Base-by-base conservation (phyloP, 495 filamentous ascomycete species). In the Bacidia rubella region DNA sequence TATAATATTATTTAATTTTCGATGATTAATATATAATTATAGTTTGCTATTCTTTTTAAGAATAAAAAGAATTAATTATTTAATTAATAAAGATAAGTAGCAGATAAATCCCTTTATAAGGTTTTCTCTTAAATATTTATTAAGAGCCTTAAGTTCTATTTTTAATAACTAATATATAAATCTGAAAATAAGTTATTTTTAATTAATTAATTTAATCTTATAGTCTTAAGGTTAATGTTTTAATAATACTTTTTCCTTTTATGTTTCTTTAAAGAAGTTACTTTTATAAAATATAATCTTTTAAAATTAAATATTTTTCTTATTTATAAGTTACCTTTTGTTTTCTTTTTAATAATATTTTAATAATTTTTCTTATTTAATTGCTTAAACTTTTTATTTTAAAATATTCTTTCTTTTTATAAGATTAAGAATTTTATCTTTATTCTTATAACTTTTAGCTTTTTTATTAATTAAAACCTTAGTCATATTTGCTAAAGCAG, bases 111-210 rank as follows among this genome's bases (percentile, higher is more conserved):
- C n/a, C 25, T 40, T 41, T 22, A 21, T 24, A 41, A 52, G 21
- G 19, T 52, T 52, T 23, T n/a, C 19, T 43, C 42, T 43, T 10
- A 41, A 40, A 41, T 52, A 52, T 21, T 52, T 24, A 41, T 52
- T 41, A 19, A 52, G n/a, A 43, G 49, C 35, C n/a, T 41, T 52
- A 21, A 52, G 49, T 52, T 52, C 19, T 15, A 24, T 40, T 52
- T 52, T 24, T 43, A 24, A 52, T 41, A 52, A 40, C n/a, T 52
- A 21, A 52, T 52, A 52, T 22, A 49, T 49, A 27, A 29, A 17
- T 32, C 25, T 32, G n/a, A 49, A 49, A 9, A 29, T 49, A 2
- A 19, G 23, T 24, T 29, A 27, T 19, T 48, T 25, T 5, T 48
- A 22, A 23, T 48, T 48, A 48, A 48, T 22, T 27, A 48, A 48